These are phyloP conservation scores for Penicillium sp. DNA, from an alignment of 2,329 filamentous ascomycete genomes.

Conservation along the genomic window DNA sequence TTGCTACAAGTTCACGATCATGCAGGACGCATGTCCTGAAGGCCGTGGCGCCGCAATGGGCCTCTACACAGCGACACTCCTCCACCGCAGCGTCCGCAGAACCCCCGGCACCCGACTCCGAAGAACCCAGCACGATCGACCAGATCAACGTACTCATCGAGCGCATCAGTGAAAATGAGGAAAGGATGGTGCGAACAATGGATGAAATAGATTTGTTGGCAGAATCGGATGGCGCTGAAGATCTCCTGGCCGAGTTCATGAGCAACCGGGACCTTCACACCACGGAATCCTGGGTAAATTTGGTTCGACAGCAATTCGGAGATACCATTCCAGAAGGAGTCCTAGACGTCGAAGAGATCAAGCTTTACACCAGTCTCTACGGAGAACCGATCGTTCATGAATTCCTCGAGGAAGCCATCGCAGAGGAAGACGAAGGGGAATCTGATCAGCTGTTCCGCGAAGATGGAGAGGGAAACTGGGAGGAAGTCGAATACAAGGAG, in stretches of 20 bases:
- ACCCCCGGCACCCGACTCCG: conserved; percentile 6
- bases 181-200: conserved; percentile 34
- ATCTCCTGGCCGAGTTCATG: conserved; percentile 20
- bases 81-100: conserved; percentile 24
- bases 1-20: neutral
- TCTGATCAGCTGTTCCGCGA: conserved; percentile 37
- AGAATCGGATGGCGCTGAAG: conserved; percentile 23
- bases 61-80: conserved; percentile 20
- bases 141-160: conserved; percentile 39
- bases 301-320: conserved; percentile 73
- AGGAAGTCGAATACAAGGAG: conserved; percentile 33
- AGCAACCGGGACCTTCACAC: conserved; percentile 33
- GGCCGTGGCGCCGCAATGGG: conserved; percentile 4
- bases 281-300: conserved; percentile 55
- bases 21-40: neutral
- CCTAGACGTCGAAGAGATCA: conserved; percentile 69
- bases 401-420: conserved; percentile 23
- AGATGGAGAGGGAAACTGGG: conserved; percentile 40
- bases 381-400: conserved; percentile 63
- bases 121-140: conserved; percentile 24
- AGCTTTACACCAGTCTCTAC: conserved; percentile 77
- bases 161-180: conserved; percentile 37
- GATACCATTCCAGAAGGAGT: conserved; percentile 73
- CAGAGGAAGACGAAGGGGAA: conserved; percentile 34
- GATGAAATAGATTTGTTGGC: conserved; percentile 36